Conservation (phyloP, 306 rosid species). For the Dryas alaskensis region DNA sequence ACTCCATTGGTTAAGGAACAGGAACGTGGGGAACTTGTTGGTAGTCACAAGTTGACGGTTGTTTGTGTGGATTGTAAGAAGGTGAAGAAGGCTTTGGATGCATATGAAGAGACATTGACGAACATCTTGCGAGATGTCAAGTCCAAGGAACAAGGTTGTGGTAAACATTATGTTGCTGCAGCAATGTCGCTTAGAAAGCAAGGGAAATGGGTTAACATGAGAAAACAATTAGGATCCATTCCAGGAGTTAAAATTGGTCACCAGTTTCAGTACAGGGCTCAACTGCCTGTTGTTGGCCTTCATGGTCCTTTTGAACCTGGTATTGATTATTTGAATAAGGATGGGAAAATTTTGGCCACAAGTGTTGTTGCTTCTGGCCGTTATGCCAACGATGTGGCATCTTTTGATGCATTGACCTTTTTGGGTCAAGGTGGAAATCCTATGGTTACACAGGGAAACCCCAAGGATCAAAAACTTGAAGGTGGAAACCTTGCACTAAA, state of each 20-base stretch:
- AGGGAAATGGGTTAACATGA: slow-evolving; percentile 14
- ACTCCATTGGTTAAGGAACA: no score
- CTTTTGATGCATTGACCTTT: slow-evolving; percentile 25
- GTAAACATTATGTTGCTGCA: neutral
- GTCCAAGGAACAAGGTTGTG: neutral
- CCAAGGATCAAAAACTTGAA: slow-evolving; percentile 33
- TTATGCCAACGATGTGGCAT: slow-evolving; percentile 20
- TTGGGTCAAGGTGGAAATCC: slow-evolving; percentile 49
- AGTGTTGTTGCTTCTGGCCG: slow-evolving; percentile 38
- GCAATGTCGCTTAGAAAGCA: neutral
- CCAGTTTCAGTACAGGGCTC: slow-evolving; percentile 25
- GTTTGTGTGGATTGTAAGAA: slow-evolving; percentile 5
- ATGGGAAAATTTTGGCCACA: slow-evolving; percentile 27
- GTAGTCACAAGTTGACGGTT: neutral
- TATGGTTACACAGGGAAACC: neutral
- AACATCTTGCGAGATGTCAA: neutral
- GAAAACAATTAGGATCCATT: slow-evolving; percentile 30
- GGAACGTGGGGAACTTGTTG: no score
- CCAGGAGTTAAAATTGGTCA: slow-evolving; percentile 47
- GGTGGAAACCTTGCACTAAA: slow-evolving; percentile 47
- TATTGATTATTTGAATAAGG: slow-evolving; percentile 38
- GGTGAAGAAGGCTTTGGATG: slow-evolving; percentile 26
- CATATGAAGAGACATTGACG: neutral
- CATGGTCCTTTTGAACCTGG: slow-evolving; percentile 28
- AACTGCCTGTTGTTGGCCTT: slow-evolving; percentile 43